A percentile compares a stretch with the other conserved stretches of the same genome.
Evolutionary conservation across 208 protist species (phyloP).

Genomic region (Leishmania turanica): DNA sequence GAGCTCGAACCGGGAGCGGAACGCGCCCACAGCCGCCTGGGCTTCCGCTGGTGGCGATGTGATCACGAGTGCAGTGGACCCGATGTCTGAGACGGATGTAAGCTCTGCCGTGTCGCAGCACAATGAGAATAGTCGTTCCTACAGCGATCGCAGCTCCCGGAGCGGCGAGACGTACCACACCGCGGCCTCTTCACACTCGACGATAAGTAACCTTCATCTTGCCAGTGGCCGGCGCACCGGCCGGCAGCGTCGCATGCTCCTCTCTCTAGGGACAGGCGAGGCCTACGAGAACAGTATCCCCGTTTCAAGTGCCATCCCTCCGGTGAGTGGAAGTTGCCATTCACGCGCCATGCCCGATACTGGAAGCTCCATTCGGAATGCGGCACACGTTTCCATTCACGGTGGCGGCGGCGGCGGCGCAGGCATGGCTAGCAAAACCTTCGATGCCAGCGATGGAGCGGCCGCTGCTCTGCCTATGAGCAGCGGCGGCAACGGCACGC

Average conservation of each 20-base stretch:
- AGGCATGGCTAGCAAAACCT: background rate
- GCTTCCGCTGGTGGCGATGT: background rate
- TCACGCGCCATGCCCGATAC: background rate
- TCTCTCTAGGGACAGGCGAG: slow-evolving; percentile 11
- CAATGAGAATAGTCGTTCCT: background rate
- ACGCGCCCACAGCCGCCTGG: background rate
- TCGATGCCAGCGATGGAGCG: background rate
- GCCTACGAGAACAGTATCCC: slow-evolving; percentile 7
- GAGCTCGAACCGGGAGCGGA: background rate
- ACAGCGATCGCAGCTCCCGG: slow-evolving; percentile 10
- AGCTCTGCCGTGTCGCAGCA: slow-evolving; percentile 5
- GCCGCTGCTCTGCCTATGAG: background rate
- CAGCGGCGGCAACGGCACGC: background rate
- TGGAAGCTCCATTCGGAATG: background rate
- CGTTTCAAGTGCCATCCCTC: background rate
- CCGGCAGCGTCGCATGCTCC: slow-evolving; percentile 9
- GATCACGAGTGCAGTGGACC: slow-evolving; percentile 3
- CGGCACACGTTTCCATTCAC: background rate
- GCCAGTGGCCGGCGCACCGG: background rate
- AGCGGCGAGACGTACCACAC: slow-evolving; percentile 21
- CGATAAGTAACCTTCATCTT: slow-evolving; percentile 14
- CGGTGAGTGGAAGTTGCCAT: background rate
- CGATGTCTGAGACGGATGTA: slow-evolving; percentile 4
- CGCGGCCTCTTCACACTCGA: slow-evolving; percentile 8
- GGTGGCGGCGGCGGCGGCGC: background rate